Base-by-base conservation (phyloP, 805 yeast genomes). In the Cyberlindnera japonica region DNA sequence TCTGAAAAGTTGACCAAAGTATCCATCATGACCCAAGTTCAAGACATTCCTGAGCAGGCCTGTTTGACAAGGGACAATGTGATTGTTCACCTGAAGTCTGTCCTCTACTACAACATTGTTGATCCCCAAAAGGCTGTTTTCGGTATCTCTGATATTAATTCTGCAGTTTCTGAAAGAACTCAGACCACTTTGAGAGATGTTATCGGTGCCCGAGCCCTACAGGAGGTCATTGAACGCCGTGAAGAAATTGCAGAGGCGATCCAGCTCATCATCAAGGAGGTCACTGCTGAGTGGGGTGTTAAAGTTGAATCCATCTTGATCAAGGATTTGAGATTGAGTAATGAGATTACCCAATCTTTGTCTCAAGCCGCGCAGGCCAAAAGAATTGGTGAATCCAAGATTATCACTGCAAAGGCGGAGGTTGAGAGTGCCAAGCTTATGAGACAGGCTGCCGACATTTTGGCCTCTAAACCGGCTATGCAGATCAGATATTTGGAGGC, bases 401-500 rank as follows among this genome's bases (percentile, higher is more conserved):
- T 81, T 55, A 81, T 81, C 55, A 77, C 79, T 46, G 87, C 87
- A 25, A 75, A 73, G 59, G 86, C 87, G 15, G 89, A 81, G 64
- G 87, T 81, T 38, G 89, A 81, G 61, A 68, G 78, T 55, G 86
- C 88, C 38, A 80, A 80, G 59, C 71, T 80, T 49, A 81, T 81
- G 87, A 74, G 89, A 65, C 78, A 79, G 61, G 87, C 88, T 21
- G 86, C 88, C 38, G 87, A 81, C 60, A 79, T 81, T 43, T 71
- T 81, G 54, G 82, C 83, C 33, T 77, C 84, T 28, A 79, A 80
- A 50, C 77, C 87, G 12, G 89, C 88, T 21, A 79, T 81, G 84
- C 88, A 81, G 65, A 81, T 81, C 58, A 67, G 89, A 61, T 81
- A 81, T 56, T 69, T 81, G 61, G 89, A 81, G 53, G 88, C 88